A percentile compares a stretch with the other conserved stretches of the same genome.
These are phyloP conservation scores for Trifolium subterraneum DNA, from an alignment of 306 rosid species.

Conservation along the genomic window DNA sequence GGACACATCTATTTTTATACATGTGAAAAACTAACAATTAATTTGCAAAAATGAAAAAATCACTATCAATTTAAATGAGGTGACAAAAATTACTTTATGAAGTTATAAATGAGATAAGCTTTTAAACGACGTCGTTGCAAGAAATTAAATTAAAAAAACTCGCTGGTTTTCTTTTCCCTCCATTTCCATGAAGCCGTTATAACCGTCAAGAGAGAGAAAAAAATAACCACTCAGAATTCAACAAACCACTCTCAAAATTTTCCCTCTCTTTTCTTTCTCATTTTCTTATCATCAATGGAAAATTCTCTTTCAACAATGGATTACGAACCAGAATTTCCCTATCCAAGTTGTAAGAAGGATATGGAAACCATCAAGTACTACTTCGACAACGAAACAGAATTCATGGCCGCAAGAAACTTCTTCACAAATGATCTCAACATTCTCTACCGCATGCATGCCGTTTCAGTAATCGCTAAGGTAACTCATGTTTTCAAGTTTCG, in stretches of 20 bases:
- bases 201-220: slow-evolving; percentile 13
- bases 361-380: background rate
- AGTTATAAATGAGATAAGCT: background rate
- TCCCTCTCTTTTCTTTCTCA: background rate
- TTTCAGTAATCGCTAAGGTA: slow-evolving; percentile 16
- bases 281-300: background rate
- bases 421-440: accelerated
- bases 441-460: background rate
- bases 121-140: slow-evolving; percentile 1
- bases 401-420: background rate
- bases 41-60: no score
- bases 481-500: background rate
- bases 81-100: no score
- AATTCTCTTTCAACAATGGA: background rate
- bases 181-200: background rate
- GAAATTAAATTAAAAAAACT: background rate
- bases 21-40: no score
- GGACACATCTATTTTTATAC: no score
- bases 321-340: background rate
- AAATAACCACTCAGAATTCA: background rate
- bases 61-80: no score
- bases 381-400: background rate
- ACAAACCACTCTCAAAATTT: background rate
- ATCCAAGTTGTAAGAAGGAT: background rate
- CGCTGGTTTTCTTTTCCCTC: slow-evolving; percentile 11